Evolutionary conservation across 2,329 filamentous ascomycete species (phyloP).

Genomic region (Arthrinium puccinioides): DNA sequence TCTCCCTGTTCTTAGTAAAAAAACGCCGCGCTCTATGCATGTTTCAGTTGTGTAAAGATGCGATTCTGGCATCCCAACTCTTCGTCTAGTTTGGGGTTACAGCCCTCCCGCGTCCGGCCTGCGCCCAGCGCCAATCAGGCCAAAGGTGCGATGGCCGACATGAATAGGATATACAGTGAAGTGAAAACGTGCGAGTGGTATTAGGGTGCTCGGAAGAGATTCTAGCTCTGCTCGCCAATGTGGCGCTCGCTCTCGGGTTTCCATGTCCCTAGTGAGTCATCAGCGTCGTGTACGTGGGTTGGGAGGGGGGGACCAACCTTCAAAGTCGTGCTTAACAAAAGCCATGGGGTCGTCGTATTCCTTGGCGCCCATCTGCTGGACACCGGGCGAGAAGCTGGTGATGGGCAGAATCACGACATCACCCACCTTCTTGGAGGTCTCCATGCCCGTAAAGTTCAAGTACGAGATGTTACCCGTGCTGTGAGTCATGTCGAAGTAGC

Average conservation of each 20-base stretch:
- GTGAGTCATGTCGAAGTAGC: conserved; percentile 74
- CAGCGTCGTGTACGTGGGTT: not conserved
- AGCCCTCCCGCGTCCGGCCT: no score
- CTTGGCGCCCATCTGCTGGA: conserved; percentile 85
- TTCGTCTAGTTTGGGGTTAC: no score
- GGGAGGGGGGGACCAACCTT: conserved; percentile 57
- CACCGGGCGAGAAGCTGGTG: conserved; percentile 93
- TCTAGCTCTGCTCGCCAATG: conserved; percentile 45
- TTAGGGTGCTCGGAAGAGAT: conserved; percentile 12
- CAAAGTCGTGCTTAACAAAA: conserved; percentile 94
- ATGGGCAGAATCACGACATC: conserved; percentile 93
- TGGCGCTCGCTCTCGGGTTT: conserved; percentile 67
- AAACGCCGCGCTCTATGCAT: no score
- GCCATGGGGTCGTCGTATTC: conserved; percentile 91
- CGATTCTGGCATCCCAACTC: no score
- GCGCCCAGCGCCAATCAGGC: no score
- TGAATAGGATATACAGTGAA: no score
- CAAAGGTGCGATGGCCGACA: no score
- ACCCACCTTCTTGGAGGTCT: conserved; percentile 74
- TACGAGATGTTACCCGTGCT: conserved; percentile 72
- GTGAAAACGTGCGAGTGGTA: no score
- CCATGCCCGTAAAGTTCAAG: conserved; percentile 84
- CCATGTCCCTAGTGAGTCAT: conserved; percentile 55
- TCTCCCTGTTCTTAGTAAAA: no score
- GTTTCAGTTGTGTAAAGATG: no score